Evolutionary conservation across 345 rosid species (phyloP).

Genomic region (Moricandia arvensis): DNA sequence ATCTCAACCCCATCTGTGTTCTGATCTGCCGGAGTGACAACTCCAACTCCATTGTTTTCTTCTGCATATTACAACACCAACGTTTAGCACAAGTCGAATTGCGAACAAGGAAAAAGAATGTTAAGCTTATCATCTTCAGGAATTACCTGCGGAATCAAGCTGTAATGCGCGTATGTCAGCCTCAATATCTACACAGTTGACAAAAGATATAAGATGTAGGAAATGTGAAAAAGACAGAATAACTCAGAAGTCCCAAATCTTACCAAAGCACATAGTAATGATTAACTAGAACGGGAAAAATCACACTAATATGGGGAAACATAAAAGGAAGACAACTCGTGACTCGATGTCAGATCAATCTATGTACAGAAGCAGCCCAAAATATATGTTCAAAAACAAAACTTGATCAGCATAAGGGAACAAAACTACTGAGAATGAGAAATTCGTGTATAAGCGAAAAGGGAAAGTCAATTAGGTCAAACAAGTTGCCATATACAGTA

Average conservation of each 20-base stretch:
- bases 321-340: background rate
- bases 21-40: conserved; percentile 2
- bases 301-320: background rate
- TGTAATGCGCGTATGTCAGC: conserved; percentile 39
- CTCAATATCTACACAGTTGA: conserved; percentile 33
- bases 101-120: background rate
- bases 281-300: background rate
- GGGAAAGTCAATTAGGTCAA: background rate
- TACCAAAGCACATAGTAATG: background rate
- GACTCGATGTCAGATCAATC: background rate
- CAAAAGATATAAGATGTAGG: background rate
- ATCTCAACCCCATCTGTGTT: conserved; percentile 26
- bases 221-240: background rate
- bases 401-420: background rate
- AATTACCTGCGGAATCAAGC: conserved; percentile 39
- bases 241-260: background rate
- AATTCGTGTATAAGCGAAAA: background rate
- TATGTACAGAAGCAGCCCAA: background rate
- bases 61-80: conserved; percentile 12
- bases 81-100: background rate
- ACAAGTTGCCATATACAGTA: background rate
- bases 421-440: background rate
- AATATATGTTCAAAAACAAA: background rate
- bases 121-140: background rate
- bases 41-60: conserved; percentile 26